Percentiles rank a stretch among this genome's conserved stretches.
These are phyloP conservation scores for Wickerhamomyces subpelliculosus DNA, from an alignment of 805 yeast species.

Conservation along the genomic window DNA sequence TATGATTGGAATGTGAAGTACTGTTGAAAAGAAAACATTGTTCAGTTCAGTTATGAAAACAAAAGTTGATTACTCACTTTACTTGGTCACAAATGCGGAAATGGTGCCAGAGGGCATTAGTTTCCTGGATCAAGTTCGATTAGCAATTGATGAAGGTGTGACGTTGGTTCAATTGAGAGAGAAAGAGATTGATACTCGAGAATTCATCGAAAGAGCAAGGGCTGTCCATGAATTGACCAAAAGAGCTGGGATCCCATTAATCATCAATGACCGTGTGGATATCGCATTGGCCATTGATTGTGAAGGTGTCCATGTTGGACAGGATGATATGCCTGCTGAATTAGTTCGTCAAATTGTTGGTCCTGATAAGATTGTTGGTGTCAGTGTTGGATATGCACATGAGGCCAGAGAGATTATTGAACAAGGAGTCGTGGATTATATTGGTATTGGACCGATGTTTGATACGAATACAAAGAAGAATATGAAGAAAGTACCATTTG, in stretches of 20 bases:
- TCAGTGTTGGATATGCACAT: slow-evolving; percentile 54
- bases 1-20: no score
- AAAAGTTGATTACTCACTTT: slow-evolving; percentile 47
- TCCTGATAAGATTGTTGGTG: slow-evolving; percentile 69
- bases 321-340: slow-evolving; percentile 64
- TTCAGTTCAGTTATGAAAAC: neutral
- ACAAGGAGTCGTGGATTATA: slow-evolving; percentile 54
- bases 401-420: slow-evolving; percentile 48
- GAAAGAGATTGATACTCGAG: slow-evolving; percentile 60
- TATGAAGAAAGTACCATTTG: slow-evolving; percentile 50
- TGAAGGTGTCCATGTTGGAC: slow-evolving; percentile 91
- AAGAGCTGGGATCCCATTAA: slow-evolving; percentile 57
- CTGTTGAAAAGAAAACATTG: no score
- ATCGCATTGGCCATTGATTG: slow-evolving; percentile 87
- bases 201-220: slow-evolving; percentile 56
- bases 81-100: slow-evolving; percentile 74
- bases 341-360: slow-evolving; percentile 63
- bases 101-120: slow-evolving; percentile 58
- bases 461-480: slow-evolving; percentile 66
- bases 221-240: slow-evolving; percentile 57
- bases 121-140: slow-evolving; percentile 54
- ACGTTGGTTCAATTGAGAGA: slow-evolving; percentile 83
- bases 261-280: slow-evolving; percentile 83
- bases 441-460: slow-evolving; percentile 79
- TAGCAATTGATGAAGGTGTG: slow-evolving; percentile 63